phyloP scores from a whole-genome alignment of 371 early-diverging fungal genomes.

The Mortierella sp. region DNA sequence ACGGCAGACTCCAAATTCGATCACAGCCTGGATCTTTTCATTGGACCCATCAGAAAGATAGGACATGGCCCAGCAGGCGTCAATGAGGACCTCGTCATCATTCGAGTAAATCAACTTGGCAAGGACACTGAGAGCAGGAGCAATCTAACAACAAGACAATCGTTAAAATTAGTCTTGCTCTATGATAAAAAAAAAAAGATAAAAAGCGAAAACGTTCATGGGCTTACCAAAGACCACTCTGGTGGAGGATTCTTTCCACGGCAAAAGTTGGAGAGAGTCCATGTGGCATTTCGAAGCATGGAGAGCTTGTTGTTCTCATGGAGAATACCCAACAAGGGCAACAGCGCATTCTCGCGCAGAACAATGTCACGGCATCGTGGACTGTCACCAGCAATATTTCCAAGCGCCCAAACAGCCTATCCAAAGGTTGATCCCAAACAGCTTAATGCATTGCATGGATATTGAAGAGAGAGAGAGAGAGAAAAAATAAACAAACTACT shows the following conservation, averaged over 20 bases:
- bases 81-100: conserved; percentile 98
- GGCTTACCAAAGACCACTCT: conserved; percentile 82
- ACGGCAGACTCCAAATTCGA: conserved; percentile 94
- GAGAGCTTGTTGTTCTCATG: conserved; percentile 89
- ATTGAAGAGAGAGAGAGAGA: neutral
- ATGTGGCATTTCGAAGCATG: conserved; percentile 98
- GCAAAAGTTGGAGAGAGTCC: conserved; percentile 99
- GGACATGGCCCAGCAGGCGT: conserved; percentile 99
- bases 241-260: conserved; percentile 99
- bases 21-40: conserved; percentile 96
- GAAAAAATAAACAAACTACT: neutral
- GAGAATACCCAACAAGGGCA: conserved; percentile 85
- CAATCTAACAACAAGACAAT: conserved; percentile 64
- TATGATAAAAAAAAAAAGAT: neutral
- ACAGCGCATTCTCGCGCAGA: conserved; percentile 85
- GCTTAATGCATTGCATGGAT: neutral
- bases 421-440: neutral
- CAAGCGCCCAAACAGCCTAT: conserved; percentile 99
- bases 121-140: conserved; percentile 88
- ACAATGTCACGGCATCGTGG: conserved; percentile 96
- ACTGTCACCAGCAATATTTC: conserved; percentile 99
- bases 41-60: conserved; percentile 97
- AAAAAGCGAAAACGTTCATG: neutral
- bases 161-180: neutral
- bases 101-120: conserved; percentile 88